phyloP scores from a whole-genome alignment of 495 filamentous ascomycete species.

The Zalerion maritima region DNA sequence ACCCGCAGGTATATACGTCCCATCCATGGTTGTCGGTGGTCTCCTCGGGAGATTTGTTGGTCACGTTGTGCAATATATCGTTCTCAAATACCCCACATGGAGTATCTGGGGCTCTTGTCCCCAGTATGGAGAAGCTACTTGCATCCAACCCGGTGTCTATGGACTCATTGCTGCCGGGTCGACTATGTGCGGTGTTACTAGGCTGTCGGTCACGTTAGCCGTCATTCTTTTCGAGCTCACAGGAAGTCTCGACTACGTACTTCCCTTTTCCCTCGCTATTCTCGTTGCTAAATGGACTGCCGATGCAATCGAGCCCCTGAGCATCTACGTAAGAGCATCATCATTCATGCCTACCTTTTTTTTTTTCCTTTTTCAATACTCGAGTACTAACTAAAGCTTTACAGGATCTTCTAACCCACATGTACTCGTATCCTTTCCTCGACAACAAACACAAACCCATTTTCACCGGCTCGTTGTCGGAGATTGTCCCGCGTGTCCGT shows the following conservation, averaged over 20 bases:
- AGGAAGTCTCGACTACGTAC: constrained; percentile 82
- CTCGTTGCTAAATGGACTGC: constrained; percentile 96
- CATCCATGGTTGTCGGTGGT: constrained; percentile 95
- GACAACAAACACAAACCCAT: constrained; percentile 86
- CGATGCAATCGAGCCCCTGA: constrained; percentile 84
- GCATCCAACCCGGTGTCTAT: constrained; percentile 90
- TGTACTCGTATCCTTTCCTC: constrained; percentile 94
- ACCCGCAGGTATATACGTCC: constrained; percentile 92
- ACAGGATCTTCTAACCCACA: constrained; percentile 79
- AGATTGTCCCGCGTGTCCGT: constrained; percentile 66
- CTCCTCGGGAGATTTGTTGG: constrained; percentile 82
- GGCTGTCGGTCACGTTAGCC: constrained; percentile 83
- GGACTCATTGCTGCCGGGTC: constrained; percentile 88
- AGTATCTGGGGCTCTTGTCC: constrained; percentile 62
- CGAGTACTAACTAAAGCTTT: constrained; percentile 9
- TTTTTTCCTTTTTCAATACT: neutral
- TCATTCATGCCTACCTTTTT: neutral
- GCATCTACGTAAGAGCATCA: constrained; percentile 60
- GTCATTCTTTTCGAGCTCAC: constrained; percentile 95
- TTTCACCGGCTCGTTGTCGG: constrained; percentile 70
- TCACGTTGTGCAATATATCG: constrained; percentile 71
- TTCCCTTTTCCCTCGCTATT: constrained; percentile 86
- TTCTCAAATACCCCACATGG: constrained; percentile 54
- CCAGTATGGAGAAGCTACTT: constrained; percentile 53
- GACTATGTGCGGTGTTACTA: constrained; percentile 95